These are phyloP conservation scores for Microdochium trichocladiopsis DNA, from an alignment of 2,329 filamentous ascomycete species.

Conservation along the genomic window DNA sequence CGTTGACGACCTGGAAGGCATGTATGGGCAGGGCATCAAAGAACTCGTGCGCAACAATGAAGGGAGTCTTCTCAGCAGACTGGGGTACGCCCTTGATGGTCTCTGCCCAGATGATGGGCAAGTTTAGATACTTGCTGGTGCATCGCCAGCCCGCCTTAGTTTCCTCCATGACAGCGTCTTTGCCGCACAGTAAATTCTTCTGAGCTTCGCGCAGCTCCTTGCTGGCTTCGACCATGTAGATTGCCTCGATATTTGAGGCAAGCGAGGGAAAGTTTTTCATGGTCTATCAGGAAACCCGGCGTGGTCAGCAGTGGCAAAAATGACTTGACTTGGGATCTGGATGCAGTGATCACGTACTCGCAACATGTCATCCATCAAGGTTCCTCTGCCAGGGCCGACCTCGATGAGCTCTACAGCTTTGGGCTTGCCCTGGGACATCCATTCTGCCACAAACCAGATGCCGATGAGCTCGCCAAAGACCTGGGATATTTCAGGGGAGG, in stretches of 20 bases:
- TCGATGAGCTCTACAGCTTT: conserved; percentile 84
- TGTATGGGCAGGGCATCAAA: conserved; percentile 97
- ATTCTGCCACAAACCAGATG: conserved; percentile 93
- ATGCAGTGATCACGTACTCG: conserved; percentile 51
- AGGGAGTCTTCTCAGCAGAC: conserved; percentile 68
- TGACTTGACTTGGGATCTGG: background rate
- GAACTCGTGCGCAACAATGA: conserved; percentile 96
- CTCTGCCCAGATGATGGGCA: conserved; percentile 85
- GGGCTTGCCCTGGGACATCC: conserved; percentile 81
- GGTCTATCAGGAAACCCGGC: no score
- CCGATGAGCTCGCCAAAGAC: conserved; percentile 92
- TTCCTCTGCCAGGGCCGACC: conserved; percentile 88
- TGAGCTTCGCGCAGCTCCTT: conserved; percentile 69
- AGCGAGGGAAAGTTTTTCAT: conserved; percentile 77
- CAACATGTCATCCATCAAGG: conserved; percentile 94
- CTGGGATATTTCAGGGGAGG: conserved; percentile 94
- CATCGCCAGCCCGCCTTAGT: conserved; percentile 69
- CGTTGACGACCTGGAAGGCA: conserved; percentile 71
- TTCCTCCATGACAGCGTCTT: conserved; percentile 58
- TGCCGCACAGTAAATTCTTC: conserved; percentile 73
- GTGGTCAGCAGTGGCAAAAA: conserved; percentile 1
- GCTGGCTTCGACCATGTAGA: conserved; percentile 95
- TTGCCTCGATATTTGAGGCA: conserved; percentile 68
- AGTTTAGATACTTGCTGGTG: conserved; percentile 64
- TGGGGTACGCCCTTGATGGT: conserved; percentile 73